Evolutionary conservation across 202 grass and related monocot genomes (phyloP).

Genomic region (Bolboschoenoplectus hybrid): DNA sequence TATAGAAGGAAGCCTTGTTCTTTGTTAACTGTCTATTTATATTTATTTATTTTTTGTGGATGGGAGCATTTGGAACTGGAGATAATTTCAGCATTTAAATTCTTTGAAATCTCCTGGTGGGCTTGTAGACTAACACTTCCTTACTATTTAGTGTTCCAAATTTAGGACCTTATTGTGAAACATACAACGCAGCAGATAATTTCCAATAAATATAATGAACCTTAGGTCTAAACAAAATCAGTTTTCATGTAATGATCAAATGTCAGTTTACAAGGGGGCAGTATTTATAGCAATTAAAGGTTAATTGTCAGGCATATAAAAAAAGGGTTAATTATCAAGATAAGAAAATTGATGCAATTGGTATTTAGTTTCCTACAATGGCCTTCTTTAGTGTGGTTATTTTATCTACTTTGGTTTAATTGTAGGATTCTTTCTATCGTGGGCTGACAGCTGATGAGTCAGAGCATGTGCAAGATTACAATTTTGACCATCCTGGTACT

Average conservation of each 20-base stretch:
- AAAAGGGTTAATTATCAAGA: not conserved
- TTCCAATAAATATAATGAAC: not conserved
- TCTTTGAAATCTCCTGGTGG: not conserved
- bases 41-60: not conserved
- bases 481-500: conserved; percentile 99
- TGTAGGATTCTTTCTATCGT: conserved; percentile 94
- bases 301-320: not conserved
- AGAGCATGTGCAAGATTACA: conserved; percentile 80
- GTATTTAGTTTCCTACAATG: not conserved
- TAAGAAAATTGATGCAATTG: not conserved
- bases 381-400: conserved; percentile 3
- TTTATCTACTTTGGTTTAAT: conserved; percentile 3
- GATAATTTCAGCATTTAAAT: conserved; percentile 25
- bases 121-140: not conserved
- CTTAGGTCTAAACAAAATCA: not conserved
- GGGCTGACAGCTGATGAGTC: conserved; percentile 92
- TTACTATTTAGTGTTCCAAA: not conserved
- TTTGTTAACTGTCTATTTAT: not conserved
- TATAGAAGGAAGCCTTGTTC: not conserved
- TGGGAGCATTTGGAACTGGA: not conserved
- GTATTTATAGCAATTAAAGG: conserved; percentile 10
- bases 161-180: conserved; percentile 8
- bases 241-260: not conserved
- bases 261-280: not conserved
- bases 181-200: not conserved